Evolutionary conservation across 1,284 basidiomycete species (phyloP), one percentile per base, ranked within the genome.

Genomic region (Sanguinoderma infundibulare): DNA sequence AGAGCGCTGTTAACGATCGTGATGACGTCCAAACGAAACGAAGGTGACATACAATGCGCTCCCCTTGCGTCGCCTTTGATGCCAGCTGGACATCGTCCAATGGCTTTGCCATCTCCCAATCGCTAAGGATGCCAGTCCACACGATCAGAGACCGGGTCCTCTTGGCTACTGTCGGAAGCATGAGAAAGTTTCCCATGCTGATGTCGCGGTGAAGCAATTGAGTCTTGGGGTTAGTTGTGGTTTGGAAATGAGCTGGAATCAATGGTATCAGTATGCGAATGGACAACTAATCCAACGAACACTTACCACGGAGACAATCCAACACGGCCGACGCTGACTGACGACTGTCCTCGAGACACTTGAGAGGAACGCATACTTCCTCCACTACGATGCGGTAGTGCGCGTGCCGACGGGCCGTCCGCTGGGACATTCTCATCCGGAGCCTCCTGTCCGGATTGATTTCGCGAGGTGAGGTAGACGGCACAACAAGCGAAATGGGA

Each of bases 81-180:
- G 40, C 6, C 7, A 10, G 40, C 0, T n/a, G 9, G 0, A 4
- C 1, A 9, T n/a, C n/a, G 3, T 42, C 24, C 1, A 26, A 34
- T 0, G 22, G 12, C 44, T 38, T 57, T 2, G 64, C 46, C 5
- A 62, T 34, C 32, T 66, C 65, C 65, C 65, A 66, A 34, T 66
- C 62, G 8, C 28, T 46, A 14, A 66, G 55, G 9, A 60, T 10
- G 1, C 65, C 65, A 2, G 26, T 24, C 53, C 57, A 63, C 6
- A n/a, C 46, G 1, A 54, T 46, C 9, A 3, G 2, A 10, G 17
- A 22, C 8, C 34, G 0, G 5, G 32, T 1, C 17, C 49, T 24
- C n/a, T n/a, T n/a, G n/a, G n/a, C n/a, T 2, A 42, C 35, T 9
- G 17, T 8, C 0, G 55, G 60, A 38, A 15, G 28, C 1, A 66